These are phyloP conservation scores for Mucor lusitanicus DNA, from an alignment of 371 early-diverging fungal genomes.

Conservation along the genomic window DNA sequence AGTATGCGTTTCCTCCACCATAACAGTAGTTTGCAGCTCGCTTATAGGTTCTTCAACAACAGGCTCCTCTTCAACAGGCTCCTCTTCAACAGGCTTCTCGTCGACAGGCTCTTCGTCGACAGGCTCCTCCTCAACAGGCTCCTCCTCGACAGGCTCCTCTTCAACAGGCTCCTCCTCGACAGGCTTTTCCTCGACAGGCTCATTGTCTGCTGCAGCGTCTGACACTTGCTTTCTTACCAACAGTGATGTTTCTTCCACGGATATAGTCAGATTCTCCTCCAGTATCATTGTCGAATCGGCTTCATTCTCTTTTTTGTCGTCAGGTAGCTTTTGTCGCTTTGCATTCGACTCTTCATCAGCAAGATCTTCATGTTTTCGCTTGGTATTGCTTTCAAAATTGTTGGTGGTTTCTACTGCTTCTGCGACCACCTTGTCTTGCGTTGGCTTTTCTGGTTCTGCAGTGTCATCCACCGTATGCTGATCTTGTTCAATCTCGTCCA, in stretches of 20 bases:
- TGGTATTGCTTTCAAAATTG: too few relatives aligned
- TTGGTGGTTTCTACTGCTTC: too few relatives aligned
- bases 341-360: neutral
- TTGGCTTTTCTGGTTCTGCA: neutral
- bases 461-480: neutral
- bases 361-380: neutral
- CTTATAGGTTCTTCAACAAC: too few relatives aligned
- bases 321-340: neutral
- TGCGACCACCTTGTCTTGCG: too few relatives aligned
- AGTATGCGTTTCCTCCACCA: neutral
- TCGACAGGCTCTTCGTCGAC: too few relatives aligned
- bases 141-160: too few relatives aligned
- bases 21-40: neutral
- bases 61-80: too few relatives aligned
- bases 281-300: neutral
- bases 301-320: too few relatives aligned
- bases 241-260: neutral
- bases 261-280: neutral
- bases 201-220: neutral
- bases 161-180: too few relatives aligned
- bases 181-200: too few relatives aligned
- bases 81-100: too few relatives aligned
- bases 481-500: neutral
- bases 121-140: too few relatives aligned
- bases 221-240: neutral